Evolutionary conservation across 2,329 filamentous ascomycete species (phyloP).

Genomic region (Ceratocystiopsis brevicomis): DNA sequence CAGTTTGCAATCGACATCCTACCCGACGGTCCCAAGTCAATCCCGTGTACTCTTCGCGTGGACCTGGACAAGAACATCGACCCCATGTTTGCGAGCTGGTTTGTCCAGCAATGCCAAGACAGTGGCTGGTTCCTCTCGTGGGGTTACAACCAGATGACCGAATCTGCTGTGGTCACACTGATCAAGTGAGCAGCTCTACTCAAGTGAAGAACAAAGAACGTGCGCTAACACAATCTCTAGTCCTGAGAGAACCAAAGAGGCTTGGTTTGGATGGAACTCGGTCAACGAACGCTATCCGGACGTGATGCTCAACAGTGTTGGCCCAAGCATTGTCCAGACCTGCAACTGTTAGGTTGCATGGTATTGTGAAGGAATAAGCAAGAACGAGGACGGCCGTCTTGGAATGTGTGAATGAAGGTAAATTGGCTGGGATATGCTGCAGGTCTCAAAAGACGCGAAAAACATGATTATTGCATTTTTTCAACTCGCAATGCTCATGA

Average conservation of each 20-base stretch:
- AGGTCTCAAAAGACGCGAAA: neutral
- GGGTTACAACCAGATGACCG: constrained; percentile 14
- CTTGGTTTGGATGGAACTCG: constrained; percentile 11
- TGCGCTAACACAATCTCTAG: neutral
- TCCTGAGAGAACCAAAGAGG: constrained; percentile 4
- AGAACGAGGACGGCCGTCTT: neutral
- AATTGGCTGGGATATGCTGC: neutral
- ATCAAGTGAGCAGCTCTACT: constrained; percentile 13
- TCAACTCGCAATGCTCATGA: neutral
- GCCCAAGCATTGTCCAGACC: constrained; percentile 6
- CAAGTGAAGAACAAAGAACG: too few relatives aligned
- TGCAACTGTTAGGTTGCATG: constrained; percentile 2
- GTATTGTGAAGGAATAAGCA: too few relatives aligned
- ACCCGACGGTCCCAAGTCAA: constrained; percentile 1
- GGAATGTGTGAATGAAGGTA: too few relatives aligned
- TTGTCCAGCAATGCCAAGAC: constrained; percentile 9
- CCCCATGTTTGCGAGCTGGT: constrained; percentile 12
- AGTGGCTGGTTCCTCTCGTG: constrained; percentile 15
- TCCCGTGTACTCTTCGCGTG: constrained; percentile 8
- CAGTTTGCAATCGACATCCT: constrained; percentile 6
- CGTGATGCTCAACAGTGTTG: constrained; percentile 1
- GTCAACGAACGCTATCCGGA: constrained; percentile 6
- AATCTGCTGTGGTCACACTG: constrained; percentile 15
- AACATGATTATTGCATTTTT: neutral
- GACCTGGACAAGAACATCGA: constrained; percentile 5